Conservation (phyloP, 805 yeast genomes). For the Kuraishia hungarica region DNA sequence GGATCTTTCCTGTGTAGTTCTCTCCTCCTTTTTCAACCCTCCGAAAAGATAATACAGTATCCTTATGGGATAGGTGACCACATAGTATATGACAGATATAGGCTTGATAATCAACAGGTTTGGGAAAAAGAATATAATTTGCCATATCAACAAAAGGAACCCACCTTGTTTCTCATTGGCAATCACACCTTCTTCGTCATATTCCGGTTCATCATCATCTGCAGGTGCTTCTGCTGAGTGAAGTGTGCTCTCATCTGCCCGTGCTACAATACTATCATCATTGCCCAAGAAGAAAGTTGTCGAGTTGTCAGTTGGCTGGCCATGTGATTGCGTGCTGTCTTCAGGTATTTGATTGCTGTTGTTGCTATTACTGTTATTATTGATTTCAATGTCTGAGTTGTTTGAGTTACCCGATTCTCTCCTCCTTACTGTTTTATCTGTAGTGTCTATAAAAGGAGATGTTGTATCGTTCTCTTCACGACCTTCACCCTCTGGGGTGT, state of each 20-base stretch:
- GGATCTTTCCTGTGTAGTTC: neutral
- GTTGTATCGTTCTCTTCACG: constrained; percentile 4
- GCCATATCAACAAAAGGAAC: constrained; percentile 13
- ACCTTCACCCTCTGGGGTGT: constrained; percentile 6
- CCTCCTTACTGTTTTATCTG: neutral
- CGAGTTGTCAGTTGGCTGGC: neutral
- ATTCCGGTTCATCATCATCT: neutral
- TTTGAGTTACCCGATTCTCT: constrained; percentile 2
- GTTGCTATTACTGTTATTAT: neutral
- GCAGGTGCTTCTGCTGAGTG: neutral
- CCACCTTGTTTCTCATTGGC: constrained; percentile 3
- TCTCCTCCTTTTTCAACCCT: neutral
- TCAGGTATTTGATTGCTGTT: too few relatives aligned
- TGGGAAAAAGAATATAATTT: constrained; percentile 36
- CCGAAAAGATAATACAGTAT: constrained; percentile 17
- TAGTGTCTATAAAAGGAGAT: neutral
- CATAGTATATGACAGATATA: constrained; percentile 33
- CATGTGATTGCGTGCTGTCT: too few relatives aligned
- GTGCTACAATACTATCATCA: constrained; percentile 1
- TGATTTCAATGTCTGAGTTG: neutral
- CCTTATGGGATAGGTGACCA: constrained; percentile 50
- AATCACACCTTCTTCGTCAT: constrained; percentile 2
- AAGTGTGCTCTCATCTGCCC: neutral
- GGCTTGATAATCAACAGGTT: constrained; percentile 46
- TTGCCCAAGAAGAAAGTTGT: neutral